These are phyloP conservation scores for Aspergillus bombycis DNA, from an alignment of 2,329 filamentous ascomycete genomes.

Conservation along the genomic window DNA sequence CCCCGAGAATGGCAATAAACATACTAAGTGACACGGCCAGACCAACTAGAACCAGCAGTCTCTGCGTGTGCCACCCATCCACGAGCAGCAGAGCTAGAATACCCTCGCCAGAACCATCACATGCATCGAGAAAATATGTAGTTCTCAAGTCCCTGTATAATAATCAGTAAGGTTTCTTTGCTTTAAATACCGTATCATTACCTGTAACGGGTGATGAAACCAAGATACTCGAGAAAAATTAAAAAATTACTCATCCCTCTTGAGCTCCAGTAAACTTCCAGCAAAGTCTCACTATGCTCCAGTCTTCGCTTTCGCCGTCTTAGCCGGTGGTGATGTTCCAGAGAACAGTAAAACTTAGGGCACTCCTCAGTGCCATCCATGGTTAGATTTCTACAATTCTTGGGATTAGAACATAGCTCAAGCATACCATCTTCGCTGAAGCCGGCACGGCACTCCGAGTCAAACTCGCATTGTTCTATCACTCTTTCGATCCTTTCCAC, in stretches of 20 bases:
- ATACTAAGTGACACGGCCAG: background rate
- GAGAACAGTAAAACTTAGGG: background rate
- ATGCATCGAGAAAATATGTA: slow-evolving; percentile 1
- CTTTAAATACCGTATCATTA: background rate
- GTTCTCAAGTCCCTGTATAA: background rate
- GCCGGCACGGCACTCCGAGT: background rate
- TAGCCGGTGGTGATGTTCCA: background rate
- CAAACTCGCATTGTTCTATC: background rate
- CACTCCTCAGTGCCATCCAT: background rate
- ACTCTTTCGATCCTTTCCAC: background rate
- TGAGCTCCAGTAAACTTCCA: background rate
- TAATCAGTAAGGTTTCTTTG: too few relatives aligned
- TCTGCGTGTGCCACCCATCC: background rate
- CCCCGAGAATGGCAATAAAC: background rate
- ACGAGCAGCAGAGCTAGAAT: background rate
- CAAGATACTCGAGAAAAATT: background rate
- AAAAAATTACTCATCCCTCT: background rate
- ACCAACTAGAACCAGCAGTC: background rate
- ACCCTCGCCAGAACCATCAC: background rate
- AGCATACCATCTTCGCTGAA: background rate
- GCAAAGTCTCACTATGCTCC: background rate
- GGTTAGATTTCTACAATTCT: background rate
- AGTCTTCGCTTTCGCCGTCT: background rate
- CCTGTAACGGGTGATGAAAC: background rate
- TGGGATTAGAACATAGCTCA: background rate